Evolutionary conservation across 768 basidiomycete genomes (phyloP).

Genomic region (Suillus variegatus): DNA sequence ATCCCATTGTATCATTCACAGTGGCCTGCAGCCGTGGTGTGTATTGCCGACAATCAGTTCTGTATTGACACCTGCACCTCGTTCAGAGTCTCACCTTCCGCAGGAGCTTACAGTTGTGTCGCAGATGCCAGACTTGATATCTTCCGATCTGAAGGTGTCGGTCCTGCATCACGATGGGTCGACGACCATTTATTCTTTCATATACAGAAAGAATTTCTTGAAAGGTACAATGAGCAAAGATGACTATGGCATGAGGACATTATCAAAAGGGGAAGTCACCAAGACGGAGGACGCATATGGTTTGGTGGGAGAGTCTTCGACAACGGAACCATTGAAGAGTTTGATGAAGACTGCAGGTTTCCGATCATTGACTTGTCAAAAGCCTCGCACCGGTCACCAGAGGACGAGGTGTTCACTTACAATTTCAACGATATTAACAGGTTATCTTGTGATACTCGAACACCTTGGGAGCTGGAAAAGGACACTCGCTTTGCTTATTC

Average conservation of each 20-base stretch:
- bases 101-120: not conserved
- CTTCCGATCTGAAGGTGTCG: not conserved
- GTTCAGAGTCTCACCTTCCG: not conserved
- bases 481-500: conserved; percentile 23
- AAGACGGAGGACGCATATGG: no score
- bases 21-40: not conserved
- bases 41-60: not conserved
- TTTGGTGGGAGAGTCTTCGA: no score
- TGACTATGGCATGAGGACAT: not conserved
- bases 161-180: not conserved
- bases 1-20: not conserved
- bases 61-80: not conserved
- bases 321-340: conserved; percentile 16
- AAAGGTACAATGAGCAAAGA: not conserved
- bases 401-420: conserved; percentile 24
- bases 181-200: not conserved
- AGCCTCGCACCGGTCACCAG: conserved; percentile 15
- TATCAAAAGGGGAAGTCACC: no score
- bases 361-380: conserved; percentile 25
- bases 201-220: not conserved
- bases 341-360: conserved; percentile 32
- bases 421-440: conserved; percentile 36
- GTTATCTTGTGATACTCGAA: conserved; percentile 27
- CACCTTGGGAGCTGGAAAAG: conserved; percentile 20
- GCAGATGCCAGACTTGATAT: not conserved